Conservation (phyloP, 306 rosid genomes). For the Hippophae gyantsensis region DNA sequence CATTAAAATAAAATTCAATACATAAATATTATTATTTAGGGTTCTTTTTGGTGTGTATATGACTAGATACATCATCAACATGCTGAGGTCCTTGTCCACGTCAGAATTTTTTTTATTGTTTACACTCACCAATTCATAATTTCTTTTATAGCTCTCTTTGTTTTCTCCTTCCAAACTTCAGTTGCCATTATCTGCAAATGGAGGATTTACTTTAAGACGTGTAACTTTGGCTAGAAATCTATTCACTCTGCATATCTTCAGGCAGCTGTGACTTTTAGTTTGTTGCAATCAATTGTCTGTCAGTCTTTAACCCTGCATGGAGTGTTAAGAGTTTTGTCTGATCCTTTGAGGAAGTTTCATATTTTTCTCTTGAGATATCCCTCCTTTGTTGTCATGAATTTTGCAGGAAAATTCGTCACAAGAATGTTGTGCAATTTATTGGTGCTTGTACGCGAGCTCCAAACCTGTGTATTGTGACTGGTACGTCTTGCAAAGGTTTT, state of each 20-base stretch:
- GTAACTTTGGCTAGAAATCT: not conserved
- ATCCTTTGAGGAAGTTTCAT: slow-evolving; percentile 2
- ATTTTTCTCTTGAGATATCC: slow-evolving; percentile 6
- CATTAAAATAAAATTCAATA: not conserved
- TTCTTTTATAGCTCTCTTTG: not conserved
- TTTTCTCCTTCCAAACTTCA: not conserved
- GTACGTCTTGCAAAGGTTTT: slow-evolving; percentile 34
- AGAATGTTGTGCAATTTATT: slow-evolving; percentile 96
- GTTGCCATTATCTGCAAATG: not conserved
- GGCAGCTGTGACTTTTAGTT: not conserved
- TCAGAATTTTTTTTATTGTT: not conserved
- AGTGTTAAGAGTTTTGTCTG: not conserved
- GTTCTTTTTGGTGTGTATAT: not conserved
- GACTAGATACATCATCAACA: not conserved
- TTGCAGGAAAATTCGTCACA: slow-evolving; percentile 93
- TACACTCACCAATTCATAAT: not conserved
- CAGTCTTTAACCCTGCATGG: not conserved
- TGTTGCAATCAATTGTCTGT: not conserved
- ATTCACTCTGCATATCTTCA: not conserved
- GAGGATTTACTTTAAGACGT: not conserved
- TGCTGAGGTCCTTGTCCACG: not conserved
- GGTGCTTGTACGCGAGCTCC: slow-evolving; percentile 93
- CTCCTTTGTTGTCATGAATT: slow-evolving; percentile 15
- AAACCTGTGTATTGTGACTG: slow-evolving; percentile 88
- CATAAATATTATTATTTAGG: not conserved